phyloP scores from a whole-genome alignment of 1,284 basidiomycete genomes.

The Puccinia coronata region DNA sequence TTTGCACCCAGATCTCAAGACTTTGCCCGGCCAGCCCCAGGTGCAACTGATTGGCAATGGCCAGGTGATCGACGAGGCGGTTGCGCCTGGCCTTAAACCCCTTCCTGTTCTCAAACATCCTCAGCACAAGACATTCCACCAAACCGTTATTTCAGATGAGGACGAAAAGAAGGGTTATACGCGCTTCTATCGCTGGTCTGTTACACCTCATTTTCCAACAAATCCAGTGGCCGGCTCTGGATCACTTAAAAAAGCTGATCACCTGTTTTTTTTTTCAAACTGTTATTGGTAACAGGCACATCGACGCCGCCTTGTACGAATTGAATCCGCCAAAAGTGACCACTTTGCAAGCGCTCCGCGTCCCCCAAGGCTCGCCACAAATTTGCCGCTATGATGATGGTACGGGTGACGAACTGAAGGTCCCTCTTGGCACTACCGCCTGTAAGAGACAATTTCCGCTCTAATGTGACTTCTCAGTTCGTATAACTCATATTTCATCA shows the following conservation, averaged over 20 bases:
- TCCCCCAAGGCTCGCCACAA: slow-evolving; percentile 72
- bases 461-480: no score
- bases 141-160: slow-evolving; percentile 72
- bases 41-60: slow-evolving; percentile 60
- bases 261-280: not conserved
- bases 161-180: slow-evolving; percentile 75
- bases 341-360: slow-evolving; percentile 76
- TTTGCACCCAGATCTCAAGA: slow-evolving; percentile 59
- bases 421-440: slow-evolving; percentile 82
- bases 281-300: slow-evolving; percentile 64
- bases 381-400: slow-evolving; percentile 82
- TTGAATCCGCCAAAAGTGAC: slow-evolving; percentile 74
- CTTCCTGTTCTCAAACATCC: slow-evolving; percentile 69
- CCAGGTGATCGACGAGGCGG: slow-evolving; percentile 26
- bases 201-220: not conserved
- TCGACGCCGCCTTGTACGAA: slow-evolving; percentile 87
- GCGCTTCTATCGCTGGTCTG: slow-evolving; percentile 78
- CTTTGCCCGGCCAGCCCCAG: slow-evolving; percentile 56
- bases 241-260: no score
- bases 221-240: no score
- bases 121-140: slow-evolving; percentile 85
- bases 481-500: not conserved
- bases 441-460: slow-evolving; percentile 64
- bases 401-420: slow-evolving; percentile 75
- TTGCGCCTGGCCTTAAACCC: slow-evolving; percentile 37